phyloP scores from a whole-genome alignment of 495 filamentous ascomycete species.

The Podospora conica region DNA sequence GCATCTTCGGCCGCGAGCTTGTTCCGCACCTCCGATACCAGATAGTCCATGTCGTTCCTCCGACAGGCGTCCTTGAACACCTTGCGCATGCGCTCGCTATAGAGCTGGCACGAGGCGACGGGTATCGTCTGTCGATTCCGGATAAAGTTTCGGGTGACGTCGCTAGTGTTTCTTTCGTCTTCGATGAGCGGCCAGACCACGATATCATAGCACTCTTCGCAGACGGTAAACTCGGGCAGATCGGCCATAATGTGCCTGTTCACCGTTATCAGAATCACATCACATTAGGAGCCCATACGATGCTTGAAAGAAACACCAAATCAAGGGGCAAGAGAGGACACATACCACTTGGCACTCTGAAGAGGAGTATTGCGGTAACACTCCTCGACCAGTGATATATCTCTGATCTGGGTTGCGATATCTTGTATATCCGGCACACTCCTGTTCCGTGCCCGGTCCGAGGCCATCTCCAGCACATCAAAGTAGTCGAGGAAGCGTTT shows the following conservation, averaged over 20 bases:
- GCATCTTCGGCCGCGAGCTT: conserved; percentile 34
- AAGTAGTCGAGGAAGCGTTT: conserved; percentile 41
- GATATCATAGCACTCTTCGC: conserved; percentile 55
- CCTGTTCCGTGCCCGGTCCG: conserved; percentile 31
- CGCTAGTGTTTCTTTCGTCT: conserved; percentile 32
- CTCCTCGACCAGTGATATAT: conserved; percentile 29
- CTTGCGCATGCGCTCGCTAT: conserved; percentile 65
- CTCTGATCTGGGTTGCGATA: conserved; percentile 32
- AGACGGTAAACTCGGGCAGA: conserved; percentile 38
- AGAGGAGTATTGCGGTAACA: conserved; percentile 29
- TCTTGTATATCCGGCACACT: conserved; percentile 30
- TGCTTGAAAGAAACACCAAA: not conserved
- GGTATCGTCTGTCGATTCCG: conserved; percentile 40
- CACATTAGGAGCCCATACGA: not conserved
- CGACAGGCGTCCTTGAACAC: conserved; percentile 55
- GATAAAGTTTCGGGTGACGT: conserved; percentile 53
- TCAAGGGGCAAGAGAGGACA: not conserved
- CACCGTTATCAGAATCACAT: not conserved
- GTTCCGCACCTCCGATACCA: conserved; percentile 46
- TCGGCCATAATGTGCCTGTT: conserved; percentile 31
- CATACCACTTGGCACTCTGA: conserved; percentile 27
- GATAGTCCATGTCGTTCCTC: conserved; percentile 49
- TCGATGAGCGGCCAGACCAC: conserved; percentile 59
- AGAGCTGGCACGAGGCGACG: conserved; percentile 63
- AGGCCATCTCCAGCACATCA: conserved; percentile 35